These are phyloP conservation scores for Ogataea pini DNA, from an alignment of 805 yeast genomes.

Conservation along the genomic window DNA sequence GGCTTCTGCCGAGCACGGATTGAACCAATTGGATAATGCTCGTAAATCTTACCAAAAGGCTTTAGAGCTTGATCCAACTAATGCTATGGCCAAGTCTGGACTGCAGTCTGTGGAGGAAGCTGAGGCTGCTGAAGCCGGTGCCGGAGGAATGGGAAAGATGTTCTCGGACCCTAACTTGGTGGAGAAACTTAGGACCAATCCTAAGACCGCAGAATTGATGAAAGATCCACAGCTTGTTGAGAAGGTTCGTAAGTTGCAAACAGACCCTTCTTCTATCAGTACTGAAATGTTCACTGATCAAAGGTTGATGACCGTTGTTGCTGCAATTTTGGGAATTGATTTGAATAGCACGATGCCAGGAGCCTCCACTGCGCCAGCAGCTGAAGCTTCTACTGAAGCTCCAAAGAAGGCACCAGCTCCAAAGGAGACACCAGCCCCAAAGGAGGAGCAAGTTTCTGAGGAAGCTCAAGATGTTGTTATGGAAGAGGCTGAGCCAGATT, in stretches of 20 bases:
- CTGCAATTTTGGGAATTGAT: conserved; percentile 81
- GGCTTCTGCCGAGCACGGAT: conserved; percentile 91
- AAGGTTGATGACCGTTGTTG: conserved; percentile 85
- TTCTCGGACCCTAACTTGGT: conserved; percentile 80
- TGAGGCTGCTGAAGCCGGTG: conserved; percentile 34
- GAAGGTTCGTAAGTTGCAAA: conserved; percentile 59
- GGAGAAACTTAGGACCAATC: conserved; percentile 73
- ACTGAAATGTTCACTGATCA: conserved; percentile 75
- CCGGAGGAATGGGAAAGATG: conserved; percentile 74
- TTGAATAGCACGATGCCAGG: conserved; percentile 41
- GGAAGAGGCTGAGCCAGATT: conserved; percentile 29
- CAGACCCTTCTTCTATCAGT: conserved; percentile 75
- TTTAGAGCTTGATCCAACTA: conserved; percentile 73
- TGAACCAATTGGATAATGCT: conserved; percentile 77
- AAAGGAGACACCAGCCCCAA: conserved; percentile 37
- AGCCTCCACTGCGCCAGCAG: conserved; percentile 7
- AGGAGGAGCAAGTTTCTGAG: conserved; percentile 14
- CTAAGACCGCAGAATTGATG: conserved; percentile 84
- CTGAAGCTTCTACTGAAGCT: background rate
- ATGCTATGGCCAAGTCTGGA: conserved; percentile 87
- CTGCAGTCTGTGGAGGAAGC: conserved; percentile 68
- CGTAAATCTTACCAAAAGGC: conserved; percentile 72
- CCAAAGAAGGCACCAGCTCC: conserved; percentile 9
- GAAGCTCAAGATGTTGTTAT: conserved; percentile 11
- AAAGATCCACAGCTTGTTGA: conserved; percentile 82